phyloP scores from a whole-genome alignment of 2,329 filamentous ascomycete genomes.

The Fusarium setosum region DNA sequence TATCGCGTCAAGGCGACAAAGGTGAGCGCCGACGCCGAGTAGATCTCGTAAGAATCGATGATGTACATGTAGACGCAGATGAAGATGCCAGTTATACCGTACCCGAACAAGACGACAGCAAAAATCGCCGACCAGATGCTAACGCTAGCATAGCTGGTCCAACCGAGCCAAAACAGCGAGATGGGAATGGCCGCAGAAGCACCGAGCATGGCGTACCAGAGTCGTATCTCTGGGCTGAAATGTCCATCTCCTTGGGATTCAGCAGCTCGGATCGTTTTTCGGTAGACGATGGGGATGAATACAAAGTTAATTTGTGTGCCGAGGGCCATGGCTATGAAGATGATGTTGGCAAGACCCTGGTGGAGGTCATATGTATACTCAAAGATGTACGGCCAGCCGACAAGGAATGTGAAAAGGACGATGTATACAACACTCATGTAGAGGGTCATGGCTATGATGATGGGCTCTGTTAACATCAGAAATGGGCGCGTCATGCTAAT shows the following conservation, averaged over 20 bases:
- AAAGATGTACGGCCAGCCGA: conserved; percentile 63
- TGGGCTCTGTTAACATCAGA: conserved; percentile 51
- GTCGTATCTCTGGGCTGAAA: conserved; percentile 51
- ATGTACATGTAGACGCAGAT: conserved; percentile 51
- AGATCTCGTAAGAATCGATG: conserved; percentile 50
- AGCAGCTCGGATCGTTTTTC: conserved; percentile 44
- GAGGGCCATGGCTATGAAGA: conserved; percentile 57
- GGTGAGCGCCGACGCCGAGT: conserved; percentile 47
- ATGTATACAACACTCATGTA: conserved; percentile 66
- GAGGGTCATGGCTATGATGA: conserved; percentile 56
- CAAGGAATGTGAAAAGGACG: conserved; percentile 64
- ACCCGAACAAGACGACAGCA: conserved; percentile 56
- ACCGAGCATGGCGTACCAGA: conserved; percentile 57
- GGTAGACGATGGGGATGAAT: conserved; percentile 49
- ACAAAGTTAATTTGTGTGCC: conserved; percentile 51
- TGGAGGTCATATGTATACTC: conserved; percentile 53
- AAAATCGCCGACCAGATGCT: conserved; percentile 59
- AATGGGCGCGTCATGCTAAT: conserved; percentile 58
- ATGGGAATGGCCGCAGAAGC: conserved; percentile 55
- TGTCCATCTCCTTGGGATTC: conserved; percentile 16
- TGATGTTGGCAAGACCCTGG: conserved; percentile 55
- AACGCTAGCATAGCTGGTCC: conserved; percentile 55
- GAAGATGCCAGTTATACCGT: conserved; percentile 48
- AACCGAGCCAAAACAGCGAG: conserved; percentile 63
- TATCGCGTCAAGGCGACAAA: conserved; percentile 48